These are phyloP conservation scores for Phytophthora cryptogea DNA, from an alignment of 352 stramenopile species.

Conservation along the genomic window DNA sequence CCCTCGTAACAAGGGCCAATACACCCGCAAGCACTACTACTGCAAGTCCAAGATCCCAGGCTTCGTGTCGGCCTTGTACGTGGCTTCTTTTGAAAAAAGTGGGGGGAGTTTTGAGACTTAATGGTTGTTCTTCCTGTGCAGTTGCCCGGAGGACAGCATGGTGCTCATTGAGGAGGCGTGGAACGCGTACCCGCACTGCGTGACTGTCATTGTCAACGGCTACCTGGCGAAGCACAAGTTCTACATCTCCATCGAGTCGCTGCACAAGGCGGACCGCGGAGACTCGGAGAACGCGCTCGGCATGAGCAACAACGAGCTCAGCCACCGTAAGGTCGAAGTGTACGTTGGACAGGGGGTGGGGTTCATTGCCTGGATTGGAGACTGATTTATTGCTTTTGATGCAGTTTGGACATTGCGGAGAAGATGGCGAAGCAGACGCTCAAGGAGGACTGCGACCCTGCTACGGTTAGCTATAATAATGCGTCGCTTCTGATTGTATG, in stretches of 20 bases:
- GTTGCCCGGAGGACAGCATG: conserved; percentile 85
- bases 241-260: conserved; percentile 85
- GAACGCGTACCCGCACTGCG: conserved; percentile 88
- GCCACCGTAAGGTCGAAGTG: conserved; percentile 74
- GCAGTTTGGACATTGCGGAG: conserved; percentile 76
- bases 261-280: conserved; percentile 65
- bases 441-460: conserved; percentile 70
- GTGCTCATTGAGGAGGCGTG: conserved; percentile 86
- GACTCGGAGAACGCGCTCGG: conserved; percentile 70
- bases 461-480: conserved; percentile 39
- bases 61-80: conserved; percentile 82
- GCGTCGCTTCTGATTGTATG: not conserved
- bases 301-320: conserved; percentile 76
- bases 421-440: conserved; percentile 77
- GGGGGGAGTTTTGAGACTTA: not conserved
- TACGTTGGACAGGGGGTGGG: conserved; percentile 36
- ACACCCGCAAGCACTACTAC: conserved; percentile 91
- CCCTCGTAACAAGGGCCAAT: conserved; percentile 83
- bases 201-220: conserved; percentile 86
- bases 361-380: too few species aligned
- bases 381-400: conserved; percentile 1
- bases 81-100: not conserved
- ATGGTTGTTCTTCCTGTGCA: conserved; percentile 28
- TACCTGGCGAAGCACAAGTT: conserved; percentile 89
- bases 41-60: conserved; percentile 84